Conservation (phyloP, 2,329 filamentous ascomycete genomes). For the Stagonosporopsis tanaceti region DNA sequence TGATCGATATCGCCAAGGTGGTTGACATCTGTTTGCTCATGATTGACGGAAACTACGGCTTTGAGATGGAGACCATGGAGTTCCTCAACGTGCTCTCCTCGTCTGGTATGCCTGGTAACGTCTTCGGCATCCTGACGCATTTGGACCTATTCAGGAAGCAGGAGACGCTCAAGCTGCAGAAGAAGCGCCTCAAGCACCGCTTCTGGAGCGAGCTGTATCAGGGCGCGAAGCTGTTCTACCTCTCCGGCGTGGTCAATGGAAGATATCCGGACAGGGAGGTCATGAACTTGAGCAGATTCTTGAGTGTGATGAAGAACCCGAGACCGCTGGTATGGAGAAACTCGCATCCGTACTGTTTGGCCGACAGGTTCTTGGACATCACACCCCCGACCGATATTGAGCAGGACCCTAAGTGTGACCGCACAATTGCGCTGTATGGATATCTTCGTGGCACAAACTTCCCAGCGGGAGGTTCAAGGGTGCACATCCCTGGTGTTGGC, state of each 20-base stretch:
- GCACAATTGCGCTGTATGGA: constrained; percentile 88
- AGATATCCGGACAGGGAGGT: constrained; percentile 96
- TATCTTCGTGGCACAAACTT: constrained; percentile 97
- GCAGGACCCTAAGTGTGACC: constrained; percentile 86
- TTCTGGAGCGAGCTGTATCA: constrained; percentile 98
- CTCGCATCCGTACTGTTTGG: constrained; percentile 90
- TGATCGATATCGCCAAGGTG: constrained; percentile 97
- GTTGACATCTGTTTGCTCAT: constrained; percentile 96
- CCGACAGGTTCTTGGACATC: constrained; percentile 93
- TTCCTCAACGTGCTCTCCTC: constrained; percentile 93
- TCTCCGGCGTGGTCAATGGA: constrained; percentile 95
- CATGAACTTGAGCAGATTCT: constrained; percentile 91
- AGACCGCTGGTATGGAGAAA: constrained; percentile 96
- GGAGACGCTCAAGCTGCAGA: constrained; percentile 87
- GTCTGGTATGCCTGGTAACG: constrained; percentile 97
- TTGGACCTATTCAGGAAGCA: constrained; percentile 95
- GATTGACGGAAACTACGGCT: constrained; percentile 98
- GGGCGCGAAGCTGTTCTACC: constrained; percentile 94
- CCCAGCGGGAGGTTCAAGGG: constrained; percentile 79
- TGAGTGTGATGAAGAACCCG: constrained; percentile 99
- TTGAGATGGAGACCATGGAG: constrained; percentile 99
- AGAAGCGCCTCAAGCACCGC: constrained; percentile 94
- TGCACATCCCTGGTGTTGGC: constrained; percentile 92
- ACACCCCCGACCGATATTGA: constrained; percentile 94
- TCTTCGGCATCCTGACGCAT: constrained; percentile 96